These are phyloP conservation scores for Fagopyrum homotropicum DNA, from an alignment of 148 eudicot species.

Conservation along the genomic window DNA sequence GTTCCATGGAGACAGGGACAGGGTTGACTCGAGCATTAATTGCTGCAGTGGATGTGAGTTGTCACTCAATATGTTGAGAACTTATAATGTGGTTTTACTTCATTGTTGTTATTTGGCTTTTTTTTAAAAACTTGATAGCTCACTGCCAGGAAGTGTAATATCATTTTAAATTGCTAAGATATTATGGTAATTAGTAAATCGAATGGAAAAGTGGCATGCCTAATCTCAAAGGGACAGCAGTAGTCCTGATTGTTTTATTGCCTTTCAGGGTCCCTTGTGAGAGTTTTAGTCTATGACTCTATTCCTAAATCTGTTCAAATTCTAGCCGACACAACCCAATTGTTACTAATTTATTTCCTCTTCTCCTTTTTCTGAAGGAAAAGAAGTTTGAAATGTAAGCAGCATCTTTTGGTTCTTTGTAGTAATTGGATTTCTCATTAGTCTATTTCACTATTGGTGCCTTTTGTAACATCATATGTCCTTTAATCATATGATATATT, in stretches of 20 bases:
- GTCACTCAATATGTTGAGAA: background rate
- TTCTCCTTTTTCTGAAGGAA: too few species aligned
- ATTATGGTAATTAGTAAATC: background rate
- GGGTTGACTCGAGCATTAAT: constrained; percentile 90
- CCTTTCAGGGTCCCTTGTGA: too few species aligned
- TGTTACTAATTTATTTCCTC: too few species aligned
- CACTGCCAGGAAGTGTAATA: background rate
- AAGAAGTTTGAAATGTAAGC: background rate
- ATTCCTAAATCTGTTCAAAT: too few species aligned
- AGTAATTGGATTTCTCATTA: too few species aligned
- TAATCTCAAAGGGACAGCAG: too few species aligned
- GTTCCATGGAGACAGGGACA: constrained; percentile 98
- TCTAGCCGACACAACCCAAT: too few species aligned
- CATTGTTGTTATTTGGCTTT: background rate
- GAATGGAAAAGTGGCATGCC: too few species aligned
- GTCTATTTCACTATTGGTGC: background rate
- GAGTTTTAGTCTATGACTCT: too few species aligned
- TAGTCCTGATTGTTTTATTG: too few species aligned
- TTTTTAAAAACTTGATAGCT: background rate
- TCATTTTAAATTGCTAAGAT: background rate
- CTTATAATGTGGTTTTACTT: background rate
- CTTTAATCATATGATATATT: background rate
- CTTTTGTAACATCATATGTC: background rate
- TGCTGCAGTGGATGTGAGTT: constrained; percentile 67
- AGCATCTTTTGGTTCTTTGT: background rate